A percentile compares a stretch with the other conserved stretches of the same genome.
phyloP scores from a whole-genome alignment of 345 rosid species.

The Gossypium australe region DNA sequence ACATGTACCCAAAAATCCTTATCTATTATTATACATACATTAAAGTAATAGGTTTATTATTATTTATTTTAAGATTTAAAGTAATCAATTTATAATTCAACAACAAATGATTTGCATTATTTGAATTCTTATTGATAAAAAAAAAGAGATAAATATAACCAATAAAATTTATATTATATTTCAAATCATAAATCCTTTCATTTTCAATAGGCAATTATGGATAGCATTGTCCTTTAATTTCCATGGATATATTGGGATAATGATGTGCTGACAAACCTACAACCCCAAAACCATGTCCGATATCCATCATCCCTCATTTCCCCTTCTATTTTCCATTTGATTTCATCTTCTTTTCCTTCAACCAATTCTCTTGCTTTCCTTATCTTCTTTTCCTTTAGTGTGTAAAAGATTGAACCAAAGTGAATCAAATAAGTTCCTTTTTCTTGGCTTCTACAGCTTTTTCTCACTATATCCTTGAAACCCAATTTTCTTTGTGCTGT shows the following conservation, averaged over 20 bases:
- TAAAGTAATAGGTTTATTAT: no score
- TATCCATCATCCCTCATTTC: neutral
- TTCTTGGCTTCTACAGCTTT: neutral
- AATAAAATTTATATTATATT: neutral
- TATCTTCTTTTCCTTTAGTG: neutral
- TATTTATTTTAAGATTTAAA: no score
- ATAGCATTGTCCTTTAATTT: neutral
- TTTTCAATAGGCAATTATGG: neutral
- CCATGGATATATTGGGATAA: neutral
- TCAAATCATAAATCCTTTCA: neutral
- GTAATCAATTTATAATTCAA: no score
- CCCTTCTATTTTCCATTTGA: neutral
- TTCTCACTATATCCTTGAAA: neutral
- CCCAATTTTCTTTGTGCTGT: neutral
- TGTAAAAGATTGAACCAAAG: neutral
- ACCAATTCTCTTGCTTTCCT: neutral
- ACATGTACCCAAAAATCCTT: no score
- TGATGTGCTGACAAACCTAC: neutral
- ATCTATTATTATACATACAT: no score
- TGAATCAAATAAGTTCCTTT: neutral
- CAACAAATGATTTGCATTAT: no score
- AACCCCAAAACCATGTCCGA: neutral
- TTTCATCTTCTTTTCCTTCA: neutral
- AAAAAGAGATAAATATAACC: neutral
- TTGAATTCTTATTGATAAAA: no score